These are phyloP conservation scores for Melanogaster broomeanus DNA, from an alignment of 768 basidiomycete genomes.

Conservation along the genomic window DNA sequence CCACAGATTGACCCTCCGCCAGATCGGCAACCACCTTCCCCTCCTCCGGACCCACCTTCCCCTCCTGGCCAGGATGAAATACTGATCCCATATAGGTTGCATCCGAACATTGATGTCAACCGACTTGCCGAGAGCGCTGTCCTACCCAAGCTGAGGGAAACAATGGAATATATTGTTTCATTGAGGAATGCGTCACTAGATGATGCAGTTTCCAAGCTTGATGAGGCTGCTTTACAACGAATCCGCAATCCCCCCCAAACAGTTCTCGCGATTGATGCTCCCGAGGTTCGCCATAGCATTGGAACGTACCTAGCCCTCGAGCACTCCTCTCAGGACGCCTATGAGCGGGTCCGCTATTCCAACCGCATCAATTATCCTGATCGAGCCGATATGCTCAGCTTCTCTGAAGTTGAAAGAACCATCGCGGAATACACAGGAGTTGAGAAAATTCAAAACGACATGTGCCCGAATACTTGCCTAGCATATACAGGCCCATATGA, in stretches of 20 bases:
- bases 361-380: neutral
- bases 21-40: too few species aligned
- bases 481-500: constrained; percentile 23
- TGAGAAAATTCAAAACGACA: constrained; percentile 17
- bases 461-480: constrained; percentile 27
- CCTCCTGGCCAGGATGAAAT: too few species aligned
- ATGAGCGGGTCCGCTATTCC: neutral
- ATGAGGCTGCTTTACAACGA: constrained; percentile 14
- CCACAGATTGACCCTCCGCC: too few species aligned
- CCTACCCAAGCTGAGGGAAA: neutral
- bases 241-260: constrained; percentile 28
- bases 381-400: constrained; percentile 9
- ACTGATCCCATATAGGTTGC: too few species aligned
- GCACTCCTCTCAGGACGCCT: neutral
- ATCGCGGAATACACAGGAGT: constrained; percentile 3
- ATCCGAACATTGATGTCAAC: too few species aligned
- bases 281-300: constrained; percentile 4
- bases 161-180: constrained; percentile 9
- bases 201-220: constrained; percentile 12
- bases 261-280: constrained; percentile 18
- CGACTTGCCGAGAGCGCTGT: too few species aligned
- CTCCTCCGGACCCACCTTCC: too few species aligned
- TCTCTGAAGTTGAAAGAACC: neutral
- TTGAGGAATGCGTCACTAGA: constrained; percentile 10
- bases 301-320: constrained; percentile 3